Conservation (phyloP, 331 rosid species). For the Quercus phellos region DNA sequence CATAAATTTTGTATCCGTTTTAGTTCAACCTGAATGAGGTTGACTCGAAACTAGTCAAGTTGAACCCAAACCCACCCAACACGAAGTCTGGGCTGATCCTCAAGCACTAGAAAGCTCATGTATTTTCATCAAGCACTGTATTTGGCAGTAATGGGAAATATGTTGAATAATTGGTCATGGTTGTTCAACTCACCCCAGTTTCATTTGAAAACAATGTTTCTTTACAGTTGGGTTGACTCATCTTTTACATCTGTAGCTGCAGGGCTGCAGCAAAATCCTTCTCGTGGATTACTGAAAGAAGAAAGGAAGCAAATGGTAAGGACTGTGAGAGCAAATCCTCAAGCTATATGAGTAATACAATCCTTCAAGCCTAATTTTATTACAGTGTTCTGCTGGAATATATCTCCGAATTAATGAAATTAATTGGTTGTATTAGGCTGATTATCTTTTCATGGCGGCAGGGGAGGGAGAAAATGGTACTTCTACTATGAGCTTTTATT, state of each 20-base stretch:
- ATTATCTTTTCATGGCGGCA: slow-evolving; percentile 65
- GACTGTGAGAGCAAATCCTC: slow-evolving; percentile 88
- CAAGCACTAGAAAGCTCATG: too few species aligned
- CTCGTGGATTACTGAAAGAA: slow-evolving; percentile 91
- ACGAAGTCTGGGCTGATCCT: too few species aligned
- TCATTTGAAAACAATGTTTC: not conserved
- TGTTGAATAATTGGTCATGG: too few species aligned
- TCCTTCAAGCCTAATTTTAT: slow-evolving; percentile 18
- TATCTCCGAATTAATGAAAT: slow-evolving; percentile 8
- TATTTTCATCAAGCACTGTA: too few species aligned
- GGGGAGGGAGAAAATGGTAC: slow-evolving; percentile 45
- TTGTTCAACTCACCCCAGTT: not conserved
- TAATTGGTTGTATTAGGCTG: slow-evolving; percentile 56
- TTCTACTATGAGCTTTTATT: not conserved
- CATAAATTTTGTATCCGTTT: too few species aligned
- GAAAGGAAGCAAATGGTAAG: slow-evolving; percentile 64
- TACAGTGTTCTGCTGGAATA: not conserved
- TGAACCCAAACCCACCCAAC: too few species aligned
- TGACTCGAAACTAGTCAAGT: too few species aligned
- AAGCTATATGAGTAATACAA: slow-evolving; percentile 66
- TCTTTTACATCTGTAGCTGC: slow-evolving; percentile 57
- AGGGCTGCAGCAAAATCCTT: slow-evolving; percentile 90
- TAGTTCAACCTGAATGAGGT: too few species aligned
- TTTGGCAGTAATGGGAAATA: too few species aligned
- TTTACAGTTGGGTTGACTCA: slow-evolving; percentile 3